These are phyloP conservation scores for Thraustochytrium aureum DNA, from an alignment of 352 stramenopile species.

Conservation along the genomic window DNA sequence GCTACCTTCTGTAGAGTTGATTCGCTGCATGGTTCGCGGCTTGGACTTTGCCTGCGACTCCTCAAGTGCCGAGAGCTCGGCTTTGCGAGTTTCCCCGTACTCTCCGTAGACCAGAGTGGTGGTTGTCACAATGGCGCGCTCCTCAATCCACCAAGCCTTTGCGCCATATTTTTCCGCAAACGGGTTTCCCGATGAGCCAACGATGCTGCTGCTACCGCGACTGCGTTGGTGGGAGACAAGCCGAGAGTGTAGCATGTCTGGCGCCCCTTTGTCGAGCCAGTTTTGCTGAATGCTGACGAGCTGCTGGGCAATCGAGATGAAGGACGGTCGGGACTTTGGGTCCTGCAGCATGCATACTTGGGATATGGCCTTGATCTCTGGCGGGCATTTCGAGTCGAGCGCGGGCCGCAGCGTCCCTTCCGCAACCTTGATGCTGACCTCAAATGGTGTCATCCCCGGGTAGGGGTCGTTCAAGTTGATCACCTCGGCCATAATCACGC, in stretches of 20 bases:
- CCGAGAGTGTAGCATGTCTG: background rate
- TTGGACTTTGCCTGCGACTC: background rate
- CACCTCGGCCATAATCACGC: conserved; percentile 60
- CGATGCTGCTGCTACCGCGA: background rate
- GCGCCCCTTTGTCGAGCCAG: conserved; percentile 22
- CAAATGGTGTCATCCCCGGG: conserved; percentile 58
- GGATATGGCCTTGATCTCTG: conserved; percentile 52
- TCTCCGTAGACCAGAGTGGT: background rate
- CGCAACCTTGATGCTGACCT: conserved; percentile 55
- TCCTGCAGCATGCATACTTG: conserved; percentile 73
- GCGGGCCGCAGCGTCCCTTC: conserved; percentile 30
- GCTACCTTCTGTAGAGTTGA: background rate
- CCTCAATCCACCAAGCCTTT: background rate
- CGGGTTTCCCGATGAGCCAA: background rate
- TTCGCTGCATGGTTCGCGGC: too few species aligned
- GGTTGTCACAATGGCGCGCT: background rate
- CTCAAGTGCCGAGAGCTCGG: background rate
- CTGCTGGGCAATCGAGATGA: conserved; percentile 73
- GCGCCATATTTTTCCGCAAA: background rate
- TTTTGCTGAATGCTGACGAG: conserved; percentile 64
- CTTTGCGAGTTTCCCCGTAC: background rate
- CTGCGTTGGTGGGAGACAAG: background rate
- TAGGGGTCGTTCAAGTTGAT: conserved; percentile 57
- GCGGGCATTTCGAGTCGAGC: conserved; percentile 51
- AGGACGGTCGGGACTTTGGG: conserved; percentile 69